These are phyloP conservation scores for Suhomyces canberraensis DNA, from an alignment of 805 yeast genomes.

Conservation along the genomic window DNA sequence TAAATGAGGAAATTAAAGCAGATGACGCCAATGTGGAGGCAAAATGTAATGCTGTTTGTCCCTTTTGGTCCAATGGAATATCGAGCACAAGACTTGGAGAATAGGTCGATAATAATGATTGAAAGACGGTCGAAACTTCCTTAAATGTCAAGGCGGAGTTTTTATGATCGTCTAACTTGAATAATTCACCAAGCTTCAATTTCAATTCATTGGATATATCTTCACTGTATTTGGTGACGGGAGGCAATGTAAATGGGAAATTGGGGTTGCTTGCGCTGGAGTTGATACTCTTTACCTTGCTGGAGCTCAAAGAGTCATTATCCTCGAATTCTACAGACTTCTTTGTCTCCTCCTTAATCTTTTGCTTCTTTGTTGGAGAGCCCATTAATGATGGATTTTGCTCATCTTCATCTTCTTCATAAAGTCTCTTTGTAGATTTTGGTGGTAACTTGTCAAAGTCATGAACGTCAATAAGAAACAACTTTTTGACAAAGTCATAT, in stretches of 20 bases:
- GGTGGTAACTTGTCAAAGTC: constrained; percentile 41
- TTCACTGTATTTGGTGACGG: constrained; percentile 34
- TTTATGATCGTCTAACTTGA: constrained; percentile 30
- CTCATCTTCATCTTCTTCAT: constrained; percentile 24
- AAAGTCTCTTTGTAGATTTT: constrained; percentile 16
- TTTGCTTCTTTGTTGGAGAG: constrained; percentile 39
- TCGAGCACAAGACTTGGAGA: constrained; percentile 17
- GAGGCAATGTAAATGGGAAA: constrained; percentile 48
- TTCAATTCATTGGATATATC: constrained; percentile 33
- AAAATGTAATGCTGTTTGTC: constrained; percentile 43
- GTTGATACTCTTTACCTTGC: not conserved
- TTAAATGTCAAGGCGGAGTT: constrained; percentile 11
- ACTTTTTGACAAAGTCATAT: constrained; percentile 33
- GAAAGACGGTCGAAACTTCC: constrained; percentile 25
- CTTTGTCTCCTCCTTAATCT: constrained; percentile 10
- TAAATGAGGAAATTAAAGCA: constrained; percentile 32
- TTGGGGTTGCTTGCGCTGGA: constrained; percentile 33
- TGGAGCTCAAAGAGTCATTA: not conserved
- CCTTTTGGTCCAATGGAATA: constrained; percentile 36
- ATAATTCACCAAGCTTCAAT: constrained; percentile 30
- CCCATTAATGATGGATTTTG: constrained; percentile 16
- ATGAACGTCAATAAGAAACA: constrained; percentile 44
- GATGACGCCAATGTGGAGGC: constrained; percentile 40
- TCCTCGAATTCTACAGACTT: not conserved
- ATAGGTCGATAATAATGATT: constrained; percentile 17